These are phyloP conservation scores for Aspergillus floridensis DNA, from an alignment of 2,329 filamentous ascomycete genomes.

Conservation along the genomic window DNA sequence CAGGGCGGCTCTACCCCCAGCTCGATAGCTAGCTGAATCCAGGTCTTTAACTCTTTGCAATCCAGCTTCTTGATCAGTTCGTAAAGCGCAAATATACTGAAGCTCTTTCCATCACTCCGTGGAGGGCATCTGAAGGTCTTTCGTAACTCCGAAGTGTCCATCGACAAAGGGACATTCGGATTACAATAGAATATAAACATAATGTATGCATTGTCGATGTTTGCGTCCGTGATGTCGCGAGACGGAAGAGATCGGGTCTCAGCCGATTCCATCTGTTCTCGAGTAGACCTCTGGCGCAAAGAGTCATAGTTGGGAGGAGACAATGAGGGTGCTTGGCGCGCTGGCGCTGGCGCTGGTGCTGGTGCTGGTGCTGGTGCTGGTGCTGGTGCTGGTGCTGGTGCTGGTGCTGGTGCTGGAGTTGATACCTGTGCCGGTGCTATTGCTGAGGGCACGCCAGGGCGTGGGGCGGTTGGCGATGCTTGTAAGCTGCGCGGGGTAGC, in stretches of 20 bases:
- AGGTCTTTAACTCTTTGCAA: conserved; percentile 82
- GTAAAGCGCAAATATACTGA: conserved; percentile 74
- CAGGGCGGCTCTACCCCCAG: conserved; percentile 87
- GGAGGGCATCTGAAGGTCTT: conserved; percentile 77
- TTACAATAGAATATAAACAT: conserved; percentile 89
- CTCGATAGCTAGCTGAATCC: conserved; percentile 81
- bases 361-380: background rate
- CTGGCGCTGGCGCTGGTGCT: conserved; percentile 21
- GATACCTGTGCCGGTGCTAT: conserved; percentile 12
- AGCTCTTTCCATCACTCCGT: conserved; percentile 82
- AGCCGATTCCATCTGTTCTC: conserved; percentile 38
- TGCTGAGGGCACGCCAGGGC: conserved; percentile 27
- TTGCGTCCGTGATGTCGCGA: conserved; percentile 64
- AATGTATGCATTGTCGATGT: conserved; percentile 79
- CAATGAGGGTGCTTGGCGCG: conserved; percentile 39
- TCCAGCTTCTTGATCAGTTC: conserved; percentile 77
- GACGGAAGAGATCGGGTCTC: conserved; percentile 60
- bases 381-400: conserved; percentile 13
- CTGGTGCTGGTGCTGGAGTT: background rate
- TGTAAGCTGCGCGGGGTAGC: conserved; percentile 40
- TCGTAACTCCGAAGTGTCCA: conserved; percentile 68
- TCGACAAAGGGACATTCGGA: conserved; percentile 68
- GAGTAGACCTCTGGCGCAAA: conserved; percentile 27
- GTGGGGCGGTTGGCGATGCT: conserved; percentile 36
- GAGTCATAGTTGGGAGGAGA: conserved; percentile 39